Conservation (phyloP, 192 early-diverging fungal species). For the Backusella westeae region DNA sequence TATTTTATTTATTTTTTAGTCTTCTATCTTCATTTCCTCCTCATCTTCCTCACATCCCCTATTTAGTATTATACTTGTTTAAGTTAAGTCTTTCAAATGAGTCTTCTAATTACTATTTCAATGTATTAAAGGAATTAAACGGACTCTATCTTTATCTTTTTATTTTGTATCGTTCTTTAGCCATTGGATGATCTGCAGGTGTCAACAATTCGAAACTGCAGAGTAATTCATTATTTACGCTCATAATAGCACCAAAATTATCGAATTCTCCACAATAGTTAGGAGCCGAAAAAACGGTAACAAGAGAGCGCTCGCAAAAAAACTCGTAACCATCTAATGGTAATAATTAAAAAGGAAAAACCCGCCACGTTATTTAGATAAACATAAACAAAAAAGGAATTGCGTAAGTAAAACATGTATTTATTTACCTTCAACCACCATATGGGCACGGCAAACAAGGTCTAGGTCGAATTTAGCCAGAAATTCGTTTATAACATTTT, state of each 20-base stretch:
- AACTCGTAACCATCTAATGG: conserved; percentile 92
- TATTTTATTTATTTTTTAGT: not conserved
- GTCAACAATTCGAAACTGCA: conserved; percentile 66
- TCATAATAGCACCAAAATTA: conserved; percentile 42
- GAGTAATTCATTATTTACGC: conserved; percentile 78
- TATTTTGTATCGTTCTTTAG: conserved; percentile 14
- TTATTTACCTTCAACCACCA: conserved; percentile 75
- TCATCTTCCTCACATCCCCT: not conserved
- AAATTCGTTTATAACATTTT: conserved; percentile 79
- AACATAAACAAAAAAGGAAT: not conserved
- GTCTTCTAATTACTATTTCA: not conserved
- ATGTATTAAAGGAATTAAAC: not conserved
- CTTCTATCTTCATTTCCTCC: not conserved
- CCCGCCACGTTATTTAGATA: not conserved
- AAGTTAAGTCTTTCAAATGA: not conserved
- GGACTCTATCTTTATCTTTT: not conserved
- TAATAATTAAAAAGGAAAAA: not conserved
- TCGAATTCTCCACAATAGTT: conserved; percentile 73
- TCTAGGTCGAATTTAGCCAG: conserved; percentile 85
- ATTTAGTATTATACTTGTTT: not conserved
- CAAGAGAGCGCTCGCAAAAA: conserved; percentile 92
- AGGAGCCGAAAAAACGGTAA: conserved; percentile 91
- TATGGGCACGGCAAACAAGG: conserved; percentile 95
- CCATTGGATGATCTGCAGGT: conserved; percentile 30
- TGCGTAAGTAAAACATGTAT: not conserved